A percentile compares a stretch with the other conserved stretches of the same genome.
Conservation (phyloP, 2,329 filamentous ascomycete species). For the Fusarium cyanostomum region DNA sequence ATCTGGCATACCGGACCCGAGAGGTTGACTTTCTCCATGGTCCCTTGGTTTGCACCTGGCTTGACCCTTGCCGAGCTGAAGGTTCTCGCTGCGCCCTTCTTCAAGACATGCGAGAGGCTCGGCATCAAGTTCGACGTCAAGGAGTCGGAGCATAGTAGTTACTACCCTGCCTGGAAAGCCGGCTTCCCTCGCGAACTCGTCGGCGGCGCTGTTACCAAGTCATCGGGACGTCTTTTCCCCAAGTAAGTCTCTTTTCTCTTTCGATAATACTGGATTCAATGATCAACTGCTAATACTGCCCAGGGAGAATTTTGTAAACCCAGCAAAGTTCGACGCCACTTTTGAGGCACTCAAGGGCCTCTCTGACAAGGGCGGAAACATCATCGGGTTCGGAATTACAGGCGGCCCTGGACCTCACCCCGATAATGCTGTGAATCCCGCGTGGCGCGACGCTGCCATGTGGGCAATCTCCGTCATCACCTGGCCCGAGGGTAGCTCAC, state of each 20-base stretch:
- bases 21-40: conserved; percentile 27
- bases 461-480: conserved; percentile 50
- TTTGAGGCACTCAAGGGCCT: conserved; percentile 51
- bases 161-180: conserved; percentile 33
- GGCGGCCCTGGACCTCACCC: conserved; percentile 45
- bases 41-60: conserved; percentile 37
- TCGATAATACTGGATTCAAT: background rate
- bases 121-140: conserved; percentile 20
- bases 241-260: conserved; percentile 1
- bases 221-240: conserved; percentile 37
- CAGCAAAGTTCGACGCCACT: conserved; percentile 45
- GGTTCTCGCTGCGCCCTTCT: conserved; percentile 17
- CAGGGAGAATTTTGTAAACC: conserved; percentile 33
- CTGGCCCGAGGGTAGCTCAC: conserved; percentile 39
- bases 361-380: conserved; percentile 52
- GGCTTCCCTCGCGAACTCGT: conserved; percentile 32
- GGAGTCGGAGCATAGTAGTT: conserved; percentile 32
- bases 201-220: conserved; percentile 24
- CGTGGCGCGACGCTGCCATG: conserved; percentile 56
- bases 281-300: background rate
- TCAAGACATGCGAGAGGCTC: conserved; percentile 16
- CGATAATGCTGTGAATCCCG: conserved; percentile 57
- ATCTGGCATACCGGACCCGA: conserved; percentile 21
- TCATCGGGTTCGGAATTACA: conserved; percentile 54
- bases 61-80: conserved; percentile 29